Base-by-base conservation (phyloP, 352 stramenopile species). In the Phytophthora europaea region DNA sequence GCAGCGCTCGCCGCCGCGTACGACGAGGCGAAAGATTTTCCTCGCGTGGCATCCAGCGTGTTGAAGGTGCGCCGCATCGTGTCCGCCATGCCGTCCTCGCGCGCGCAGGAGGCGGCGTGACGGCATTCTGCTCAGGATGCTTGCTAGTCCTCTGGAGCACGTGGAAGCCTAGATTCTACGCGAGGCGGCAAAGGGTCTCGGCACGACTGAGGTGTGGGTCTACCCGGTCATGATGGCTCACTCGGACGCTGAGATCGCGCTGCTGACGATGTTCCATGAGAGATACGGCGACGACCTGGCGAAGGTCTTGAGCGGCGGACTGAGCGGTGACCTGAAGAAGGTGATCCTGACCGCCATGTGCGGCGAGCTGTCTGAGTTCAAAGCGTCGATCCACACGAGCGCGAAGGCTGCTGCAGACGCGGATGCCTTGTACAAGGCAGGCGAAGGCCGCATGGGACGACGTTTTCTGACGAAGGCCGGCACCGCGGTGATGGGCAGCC, bases 31-130 rank as follows among this genome's bases (percentile, higher is more conserved):
- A 62, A 45, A 12, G 60, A 51, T 22, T 84, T 87, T 52, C 65
- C 77, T 55, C 83, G 78, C 60, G 85, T 83, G 28, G 71, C 83
- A 4, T 73, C 74, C 9, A 67, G 87, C 48, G 82, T 91, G 60
- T 72, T 94, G 31, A 73, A 84, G 59, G 67, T 72, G 26, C 85
- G 88, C 54, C 79, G 68, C 61, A 88, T 91, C 70, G 53, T 75
- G 36, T 65, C 63, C 34, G 63, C 69, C 51, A 62, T 64, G 2
- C 55, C 76, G 20, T 63, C 65, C 2, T 70, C 70, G 4, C 75
- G 75, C 54, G 57, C 65, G 20, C 78, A 85, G 31, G 82, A 90
- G 61, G 74, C 78, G 60, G 70, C 79, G 50, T 28, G 9, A 45
- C 36, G 36, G 15, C 36, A 45, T 45, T 45, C 36, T 45, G 36